Conservation (phyloP, 2,329 filamentous ascomycete species). For the Ceratocystis ficicola region DNA sequence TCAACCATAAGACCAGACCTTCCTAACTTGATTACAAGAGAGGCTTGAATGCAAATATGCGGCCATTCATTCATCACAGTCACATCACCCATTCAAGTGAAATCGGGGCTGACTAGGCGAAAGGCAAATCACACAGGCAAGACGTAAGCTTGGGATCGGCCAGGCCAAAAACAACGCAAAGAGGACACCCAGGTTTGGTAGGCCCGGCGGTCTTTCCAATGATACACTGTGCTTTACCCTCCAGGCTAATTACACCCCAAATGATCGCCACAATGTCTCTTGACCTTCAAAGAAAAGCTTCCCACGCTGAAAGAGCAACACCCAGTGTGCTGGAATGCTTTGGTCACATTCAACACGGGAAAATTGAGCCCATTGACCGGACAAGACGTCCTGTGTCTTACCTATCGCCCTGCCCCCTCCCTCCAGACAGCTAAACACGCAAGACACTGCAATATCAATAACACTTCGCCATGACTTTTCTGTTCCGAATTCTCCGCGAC, state of each 20-base stretch:
- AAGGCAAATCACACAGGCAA: background rate
- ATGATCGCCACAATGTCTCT: background rate
- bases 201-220: background rate
- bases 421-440: background rate
- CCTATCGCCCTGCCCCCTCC: background rate
- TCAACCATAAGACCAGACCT: background rate
- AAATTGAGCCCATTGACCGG: background rate
- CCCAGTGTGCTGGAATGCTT: background rate
- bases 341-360: background rate
- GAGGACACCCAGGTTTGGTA: background rate
- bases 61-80: background rate
- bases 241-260: too few species aligned
- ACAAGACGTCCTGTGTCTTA: background rate
- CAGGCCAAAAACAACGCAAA: background rate
- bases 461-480: background rate
- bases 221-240: background rate
- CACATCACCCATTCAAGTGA: background rate
- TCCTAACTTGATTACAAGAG: background rate
- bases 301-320: background rate
- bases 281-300: background rate
- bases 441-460: background rate
- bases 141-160: background rate
- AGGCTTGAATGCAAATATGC: background rate
- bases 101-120: background rate
- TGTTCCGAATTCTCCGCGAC: background rate